Conservation (phyloP, 768 basidiomycete species). For the Tricholomella constricta region DNA sequence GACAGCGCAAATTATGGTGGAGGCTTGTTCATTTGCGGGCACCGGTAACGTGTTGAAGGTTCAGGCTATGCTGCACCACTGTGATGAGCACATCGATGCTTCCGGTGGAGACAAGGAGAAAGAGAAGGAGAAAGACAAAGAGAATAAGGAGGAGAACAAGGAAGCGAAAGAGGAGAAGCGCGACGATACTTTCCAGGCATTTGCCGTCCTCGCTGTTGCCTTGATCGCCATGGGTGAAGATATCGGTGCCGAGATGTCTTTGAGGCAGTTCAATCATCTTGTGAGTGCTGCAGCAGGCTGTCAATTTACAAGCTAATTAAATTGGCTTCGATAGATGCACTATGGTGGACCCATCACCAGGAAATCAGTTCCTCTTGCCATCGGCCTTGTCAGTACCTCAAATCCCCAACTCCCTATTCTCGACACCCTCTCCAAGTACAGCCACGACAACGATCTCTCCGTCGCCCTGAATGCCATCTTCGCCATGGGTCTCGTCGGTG, state of each 20-base stretch:
- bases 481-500: constrained; percentile 97
- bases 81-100: constrained; percentile 84
- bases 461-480: constrained; percentile 98
- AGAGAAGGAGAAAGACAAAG: constrained; percentile 40
- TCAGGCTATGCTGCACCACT: constrained; percentile 89
- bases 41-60: constrained; percentile 94
- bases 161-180: constrained; percentile 45
- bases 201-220: constrained; percentile 92
- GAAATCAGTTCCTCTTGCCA: constrained; percentile 90
- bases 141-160: constrained; percentile 60
- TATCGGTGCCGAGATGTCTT: constrained; percentile 95
- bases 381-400: constrained; percentile 92
- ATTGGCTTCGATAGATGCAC: constrained; percentile 72
- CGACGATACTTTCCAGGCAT: constrained; percentile 86
- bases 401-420: constrained; percentile 94
- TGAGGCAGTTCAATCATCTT: constrained; percentile 95
- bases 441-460: constrained; percentile 96
- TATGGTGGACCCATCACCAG: constrained; percentile 94
- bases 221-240: constrained; percentile 98
- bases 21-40: constrained; percentile 92
- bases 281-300: constrained; percentile 44
- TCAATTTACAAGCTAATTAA: constrained; percentile 17
- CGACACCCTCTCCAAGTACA: constrained; percentile 97
- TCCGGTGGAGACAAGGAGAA: constrained; percentile 63
- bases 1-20: constrained; percentile 88